Evolutionary conservation across 2,329 filamentous ascomycete genomes (phyloP), one percentile per base, ranked within the genome.

Genomic region (Penicillium sp.): DNA sequence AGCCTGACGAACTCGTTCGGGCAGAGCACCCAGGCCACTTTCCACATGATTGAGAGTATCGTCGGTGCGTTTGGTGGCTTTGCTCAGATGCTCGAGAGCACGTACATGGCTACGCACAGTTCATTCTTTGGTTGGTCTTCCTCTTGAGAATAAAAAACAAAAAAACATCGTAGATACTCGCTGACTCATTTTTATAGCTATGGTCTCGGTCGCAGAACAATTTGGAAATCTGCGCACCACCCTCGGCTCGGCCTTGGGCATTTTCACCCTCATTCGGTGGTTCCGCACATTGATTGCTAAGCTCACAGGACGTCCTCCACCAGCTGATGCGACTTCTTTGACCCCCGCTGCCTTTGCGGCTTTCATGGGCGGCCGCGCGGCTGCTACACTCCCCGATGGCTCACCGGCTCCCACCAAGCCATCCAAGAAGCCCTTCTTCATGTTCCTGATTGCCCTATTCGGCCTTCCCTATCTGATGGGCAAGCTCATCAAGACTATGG

Each of bases 41-140:
- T 99, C 72, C 94, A 97, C 81, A 91, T 99, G 83, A 91, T 99
- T 51, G 94, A 99, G 79, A 94, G 93, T 67, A 90, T 99, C 57
- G 94, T 99, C 15, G 91, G 91, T 25, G 93, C 94, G 2, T 99
- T 99, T 80, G 93, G 93, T 21, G 94, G 96, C 0, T 97, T 99
- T 73, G 91, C 96, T 13, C 94, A 99, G 80, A 99, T 99, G 94
- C 83, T 99, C 29, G 94, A 99, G 78, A 97, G 94, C 80, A 97
- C 94, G 12, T 99, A 97, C 70, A 99, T 99, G 96, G 94, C 96
- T 31, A 99, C 94, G 0, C 94, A 99, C 77, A 97, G 93, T 6
- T 96, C 91, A 53, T 99, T 99, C 77, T 99, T 97, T 70, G 93
- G 92, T 96, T 84, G 69, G 89, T 50, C 36, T 47, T 10, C 9